A percentile compares a stretch with the other conserved stretches of the same genome.
Conservation (phyloP, 208 protist species). For the Crithidia brevicula region DNA sequence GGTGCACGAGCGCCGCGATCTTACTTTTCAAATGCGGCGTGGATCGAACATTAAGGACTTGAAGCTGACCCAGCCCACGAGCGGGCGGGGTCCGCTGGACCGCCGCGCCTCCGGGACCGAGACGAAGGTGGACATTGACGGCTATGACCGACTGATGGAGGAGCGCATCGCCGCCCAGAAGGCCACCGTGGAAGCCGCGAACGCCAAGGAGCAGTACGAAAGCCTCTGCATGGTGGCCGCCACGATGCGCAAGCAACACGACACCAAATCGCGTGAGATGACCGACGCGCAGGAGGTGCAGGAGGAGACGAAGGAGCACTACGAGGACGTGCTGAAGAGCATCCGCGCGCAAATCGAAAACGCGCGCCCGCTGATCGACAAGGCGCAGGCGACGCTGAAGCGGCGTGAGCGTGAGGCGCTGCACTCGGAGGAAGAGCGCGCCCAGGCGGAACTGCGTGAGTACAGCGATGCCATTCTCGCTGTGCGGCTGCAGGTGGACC, state of each 20-base stretch:
- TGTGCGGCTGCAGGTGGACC: constrained; percentile 19
- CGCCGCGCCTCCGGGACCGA: constrained; percentile 19
- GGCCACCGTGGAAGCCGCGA: constrained; percentile 27
- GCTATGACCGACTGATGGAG: constrained; percentile 43
- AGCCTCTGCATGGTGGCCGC: not conserved
- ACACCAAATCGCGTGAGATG: constrained; percentile 4
- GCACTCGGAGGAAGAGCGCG: constrained; percentile 4
- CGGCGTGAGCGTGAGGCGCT: not conserved
- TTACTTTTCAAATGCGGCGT: constrained; percentile 54
- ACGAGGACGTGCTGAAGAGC: constrained; percentile 2
- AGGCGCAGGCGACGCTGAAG: constrained; percentile 1
- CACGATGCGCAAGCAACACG: constrained; percentile 17
- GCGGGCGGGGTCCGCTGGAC: constrained; percentile 32
- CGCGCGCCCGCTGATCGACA: constrained; percentile 14
- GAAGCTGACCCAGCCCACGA: constrained; percentile 30
- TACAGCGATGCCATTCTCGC: constrained; percentile 17
- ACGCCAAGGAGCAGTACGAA: constrained; percentile 29
- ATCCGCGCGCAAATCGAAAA: constrained; percentile 9
- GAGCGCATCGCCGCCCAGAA: constrained; percentile 51
- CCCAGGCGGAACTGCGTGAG: constrained; percentile 5
- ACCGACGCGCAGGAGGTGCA: constrained; percentile 12
- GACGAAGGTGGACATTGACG: constrained; percentile 35
- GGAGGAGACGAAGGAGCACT: constrained; percentile 9
- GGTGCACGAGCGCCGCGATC: constrained; percentile 43
- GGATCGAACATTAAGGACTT: constrained; percentile 80